These are phyloP conservation scores for Pulveroboletus sp. DNA, from an alignment of 768 basidiomycete species.

Conservation along the genomic window DNA sequence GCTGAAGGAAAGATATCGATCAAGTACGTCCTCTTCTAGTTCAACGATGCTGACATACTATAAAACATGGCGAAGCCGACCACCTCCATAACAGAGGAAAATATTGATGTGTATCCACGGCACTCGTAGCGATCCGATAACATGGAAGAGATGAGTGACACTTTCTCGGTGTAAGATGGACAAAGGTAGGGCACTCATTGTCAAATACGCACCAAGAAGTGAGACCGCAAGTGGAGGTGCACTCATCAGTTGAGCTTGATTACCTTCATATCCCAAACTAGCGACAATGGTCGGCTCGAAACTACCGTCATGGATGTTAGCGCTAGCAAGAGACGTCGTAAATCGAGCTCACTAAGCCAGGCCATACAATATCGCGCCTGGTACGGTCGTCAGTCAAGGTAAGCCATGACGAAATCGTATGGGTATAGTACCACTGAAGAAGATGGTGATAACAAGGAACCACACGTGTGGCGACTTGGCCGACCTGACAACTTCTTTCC, in stretches of 20 bases:
- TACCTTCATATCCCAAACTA: constrained; percentile 51
- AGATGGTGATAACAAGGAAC: constrained; percentile 41
- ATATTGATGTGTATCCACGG: constrained; percentile 45
- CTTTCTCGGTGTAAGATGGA: constrained; percentile 18
- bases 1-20: constrained; percentile 3
- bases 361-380: constrained; percentile 16
- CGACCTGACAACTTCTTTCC: constrained; percentile 48
- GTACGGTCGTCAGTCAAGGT: neutral
- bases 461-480: constrained; percentile 52
- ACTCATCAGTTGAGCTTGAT: constrained; percentile 57
- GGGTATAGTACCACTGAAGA: too few species aligned
- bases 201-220: constrained; percentile 37
- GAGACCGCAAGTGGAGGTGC: constrained; percentile 43
- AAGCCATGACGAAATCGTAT: neutral
- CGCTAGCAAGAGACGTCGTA: constrained; percentile 22
- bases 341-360: constrained; percentile 21
- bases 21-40: neutral
- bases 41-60: constrained; percentile 32
- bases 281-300: constrained; percentile 73
- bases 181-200: neutral
- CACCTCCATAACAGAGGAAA: constrained; percentile 39
- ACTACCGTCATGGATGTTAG: constrained; percentile 38
- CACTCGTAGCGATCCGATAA: constrained; percentile 52
- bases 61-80: constrained; percentile 54
- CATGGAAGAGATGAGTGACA: constrained; percentile 37